These are phyloP conservation scores for Bodo saltans DNA, from an alignment of 78 protist species.

Conservation along the genomic window DNA sequence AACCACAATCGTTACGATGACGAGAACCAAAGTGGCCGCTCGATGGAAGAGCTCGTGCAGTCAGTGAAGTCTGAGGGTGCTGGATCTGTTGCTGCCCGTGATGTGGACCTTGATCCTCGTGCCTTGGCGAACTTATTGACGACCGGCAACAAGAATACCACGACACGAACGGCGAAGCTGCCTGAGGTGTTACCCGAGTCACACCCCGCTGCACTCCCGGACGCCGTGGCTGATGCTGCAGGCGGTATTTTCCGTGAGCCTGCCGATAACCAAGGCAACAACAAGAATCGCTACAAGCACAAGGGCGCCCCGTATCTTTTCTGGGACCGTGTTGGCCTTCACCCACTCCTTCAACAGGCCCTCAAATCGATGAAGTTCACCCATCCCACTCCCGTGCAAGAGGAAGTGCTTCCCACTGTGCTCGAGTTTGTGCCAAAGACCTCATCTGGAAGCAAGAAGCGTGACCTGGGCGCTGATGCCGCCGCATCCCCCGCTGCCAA, in stretches of 20 bases:
- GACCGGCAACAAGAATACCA: background rate
- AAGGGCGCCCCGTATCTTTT: background rate
- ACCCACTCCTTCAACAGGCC: slow-evolving; percentile 33
- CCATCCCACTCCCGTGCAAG: slow-evolving; percentile 96
- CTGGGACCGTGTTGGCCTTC: slow-evolving; percentile 33
- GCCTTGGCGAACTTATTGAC: background rate
- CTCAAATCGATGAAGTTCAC: slow-evolving; percentile 45
- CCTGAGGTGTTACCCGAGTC: no score
- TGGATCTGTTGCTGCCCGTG: no score
- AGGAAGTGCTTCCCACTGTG: slow-evolving; percentile 82
- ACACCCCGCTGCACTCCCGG: background rate
- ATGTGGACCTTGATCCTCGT: no score
- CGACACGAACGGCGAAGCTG: background rate
- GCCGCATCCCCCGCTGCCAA: no score
- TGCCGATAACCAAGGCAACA: background rate
- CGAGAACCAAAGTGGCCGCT: no score
- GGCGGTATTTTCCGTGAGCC: background rate
- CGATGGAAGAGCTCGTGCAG: no score
- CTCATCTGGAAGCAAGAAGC: no score
- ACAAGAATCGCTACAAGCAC: background rate
- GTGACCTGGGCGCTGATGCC: no score
- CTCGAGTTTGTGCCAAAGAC: no score
- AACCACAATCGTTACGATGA: no score
- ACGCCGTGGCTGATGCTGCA: background rate
- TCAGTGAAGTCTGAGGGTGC: no score